Evolutionary conservation across 169 alveolate genomes (phyloP).

Genomic region (Plasmodium chabaudi): DNA sequence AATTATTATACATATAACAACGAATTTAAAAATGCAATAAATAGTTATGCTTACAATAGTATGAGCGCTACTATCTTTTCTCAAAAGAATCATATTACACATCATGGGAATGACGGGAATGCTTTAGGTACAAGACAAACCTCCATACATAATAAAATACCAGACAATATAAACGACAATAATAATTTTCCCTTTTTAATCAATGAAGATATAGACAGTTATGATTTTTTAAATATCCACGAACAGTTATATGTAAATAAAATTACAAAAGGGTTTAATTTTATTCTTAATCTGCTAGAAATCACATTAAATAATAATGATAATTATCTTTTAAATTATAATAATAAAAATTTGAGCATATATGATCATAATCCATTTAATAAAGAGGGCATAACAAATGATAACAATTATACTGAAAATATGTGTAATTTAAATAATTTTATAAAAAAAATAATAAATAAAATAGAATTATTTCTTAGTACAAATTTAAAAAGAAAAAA

Average conservation of each 20-base stretch:
- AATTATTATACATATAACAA: too few species aligned
- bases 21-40: too few species aligned
- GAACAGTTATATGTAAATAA: conserved; percentile 39
- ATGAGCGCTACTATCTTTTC: too few species aligned
- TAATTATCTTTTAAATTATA: conserved; percentile 20
- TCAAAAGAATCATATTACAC: too few species aligned
- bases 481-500: conserved; percentile 18
- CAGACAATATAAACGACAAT: too few species aligned
- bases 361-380: background rate
- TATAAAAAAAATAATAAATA: conserved; percentile 60
- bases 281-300: conserved; percentile 54
- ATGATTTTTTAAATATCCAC: background rate
- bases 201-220: background rate
- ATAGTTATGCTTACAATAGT: too few species aligned
- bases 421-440: conserved; percentile 22
- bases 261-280: conserved; percentile 28
- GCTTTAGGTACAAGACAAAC: too few species aligned
- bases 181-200: too few species aligned
- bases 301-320: conserved; percentile 18
- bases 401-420: conserved; percentile 1
- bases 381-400: background rate
- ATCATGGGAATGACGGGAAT: too few species aligned
- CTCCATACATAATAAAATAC: too few species aligned
- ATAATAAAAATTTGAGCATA: background rate
- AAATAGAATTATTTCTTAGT: conserved; percentile 21